Evolutionary conservation across 495 filamentous ascomycete genomes (phyloP).

Genomic region (Aspergillus funiculosus): DNA sequence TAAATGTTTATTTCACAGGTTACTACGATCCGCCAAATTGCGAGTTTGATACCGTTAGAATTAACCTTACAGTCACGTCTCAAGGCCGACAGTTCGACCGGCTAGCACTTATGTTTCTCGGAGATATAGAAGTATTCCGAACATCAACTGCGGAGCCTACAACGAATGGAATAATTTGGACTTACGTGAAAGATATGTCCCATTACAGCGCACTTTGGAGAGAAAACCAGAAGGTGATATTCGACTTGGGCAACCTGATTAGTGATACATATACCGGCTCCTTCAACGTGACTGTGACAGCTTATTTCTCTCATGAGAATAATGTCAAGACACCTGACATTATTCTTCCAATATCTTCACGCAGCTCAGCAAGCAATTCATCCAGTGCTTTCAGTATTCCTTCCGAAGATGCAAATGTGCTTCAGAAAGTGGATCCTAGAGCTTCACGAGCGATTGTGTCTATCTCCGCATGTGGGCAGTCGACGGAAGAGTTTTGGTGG

Average conservation of each 20-base stretch:
- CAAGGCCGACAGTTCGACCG: slow-evolving; percentile 74
- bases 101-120: slow-evolving; percentile 72
- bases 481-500: slow-evolving; percentile 85
- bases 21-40: slow-evolving; percentile 64
- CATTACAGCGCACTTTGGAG: slow-evolving; percentile 64
- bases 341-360: slow-evolving; percentile 73
- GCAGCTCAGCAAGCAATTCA: slow-evolving; percentile 43
- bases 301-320: slow-evolving; percentile 54
- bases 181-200: slow-evolving; percentile 81
- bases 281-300: slow-evolving; percentile 79
- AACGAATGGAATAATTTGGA: slow-evolving; percentile 61
- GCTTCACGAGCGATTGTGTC: slow-evolving; percentile 66
- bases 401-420: slow-evolving; percentile 49
- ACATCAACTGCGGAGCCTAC: slow-evolving; percentile 86
- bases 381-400: slow-evolving; percentile 71
- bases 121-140: slow-evolving; percentile 74
- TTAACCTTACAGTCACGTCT: slow-evolving; percentile 78
- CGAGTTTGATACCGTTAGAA: slow-evolving; percentile 68
- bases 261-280: slow-evolving; percentile 69
- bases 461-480: slow-evolving; percentile 72
- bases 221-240: slow-evolving; percentile 66
- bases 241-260: slow-evolving; percentile 76
- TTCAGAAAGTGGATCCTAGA: slow-evolving; percentile 55
- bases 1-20: slow-evolving; percentile 35
- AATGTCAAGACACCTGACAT: slow-evolving; percentile 50